phyloP scores from a whole-genome alignment of 1,284 basidiomycete genomes.

The Fomitopsis schrenkii region DNA sequence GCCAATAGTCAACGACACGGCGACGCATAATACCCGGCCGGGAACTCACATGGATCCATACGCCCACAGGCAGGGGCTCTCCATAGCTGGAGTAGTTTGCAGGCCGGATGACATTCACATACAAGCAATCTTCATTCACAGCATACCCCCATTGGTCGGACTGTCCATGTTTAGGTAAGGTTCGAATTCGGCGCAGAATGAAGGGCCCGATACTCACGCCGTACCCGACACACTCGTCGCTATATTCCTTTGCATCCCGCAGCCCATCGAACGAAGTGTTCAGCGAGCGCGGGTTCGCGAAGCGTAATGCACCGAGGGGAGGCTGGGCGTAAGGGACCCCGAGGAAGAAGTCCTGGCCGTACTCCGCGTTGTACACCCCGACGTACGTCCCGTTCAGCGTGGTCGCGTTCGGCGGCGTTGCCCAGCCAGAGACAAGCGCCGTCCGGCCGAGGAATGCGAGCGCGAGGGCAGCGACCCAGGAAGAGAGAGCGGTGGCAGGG shows the following conservation, averaged over 20 bases:
- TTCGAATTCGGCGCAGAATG: background rate
- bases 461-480: background rate
- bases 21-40: background rate
- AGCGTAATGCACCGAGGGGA: background rate
- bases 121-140: background rate
- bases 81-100: background rate
- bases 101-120: background rate
- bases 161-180: background rate
- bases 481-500: background rate
- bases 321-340: background rate
- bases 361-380: background rate
- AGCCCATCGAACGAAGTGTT: background rate
- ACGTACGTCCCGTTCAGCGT: background rate
- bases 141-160: background rate
- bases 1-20: no score
- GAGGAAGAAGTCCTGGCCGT: background rate
- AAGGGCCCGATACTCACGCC: background rate
- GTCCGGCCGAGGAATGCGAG: background rate
- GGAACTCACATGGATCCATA: background rate
- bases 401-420: background rate
- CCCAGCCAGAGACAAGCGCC: background rate
- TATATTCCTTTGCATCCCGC: background rate
- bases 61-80: background rate
- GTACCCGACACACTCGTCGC: background rate
- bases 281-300: background rate